Conservation (phyloP, 257 asterid genomes). For the Sherardia arvensis region DNA sequence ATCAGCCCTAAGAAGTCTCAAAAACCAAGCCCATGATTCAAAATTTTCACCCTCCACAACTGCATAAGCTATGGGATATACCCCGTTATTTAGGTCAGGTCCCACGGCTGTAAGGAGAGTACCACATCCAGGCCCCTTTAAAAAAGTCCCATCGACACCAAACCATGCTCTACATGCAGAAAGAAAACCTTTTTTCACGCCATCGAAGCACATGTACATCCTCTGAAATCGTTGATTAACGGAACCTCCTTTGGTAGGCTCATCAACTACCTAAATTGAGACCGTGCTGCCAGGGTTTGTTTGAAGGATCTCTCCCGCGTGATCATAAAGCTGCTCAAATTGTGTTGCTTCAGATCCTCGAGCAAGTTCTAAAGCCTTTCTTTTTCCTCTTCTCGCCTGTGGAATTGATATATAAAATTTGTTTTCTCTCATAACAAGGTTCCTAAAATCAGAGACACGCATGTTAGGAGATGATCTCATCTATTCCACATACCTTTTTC, state of each 20-base stretch:
- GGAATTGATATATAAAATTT: background rate
- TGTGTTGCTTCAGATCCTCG: background rate
- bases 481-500: background rate
- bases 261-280: background rate
- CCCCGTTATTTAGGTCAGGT: background rate
- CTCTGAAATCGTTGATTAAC: background rate
- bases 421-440: background rate
- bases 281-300: background rate
- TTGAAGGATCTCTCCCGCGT: background rate
- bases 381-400: background rate
- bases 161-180: background rate
- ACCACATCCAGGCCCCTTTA: background rate
- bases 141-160: background rate
- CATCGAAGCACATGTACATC: background rate
- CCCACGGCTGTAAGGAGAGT: background rate
- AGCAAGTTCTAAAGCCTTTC: background rate
- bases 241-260: background rate
- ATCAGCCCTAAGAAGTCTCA: background rate
- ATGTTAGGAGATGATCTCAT: background rate
- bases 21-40: background rate
- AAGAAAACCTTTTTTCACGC: background rate
- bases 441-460: background rate
- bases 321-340: background rate
- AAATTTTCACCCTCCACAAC: background rate
- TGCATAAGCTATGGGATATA: background rate